phyloP scores from a whole-genome alignment of 2,329 filamentous ascomycete genomes.

The Xylaria hypoxylon region DNA sequence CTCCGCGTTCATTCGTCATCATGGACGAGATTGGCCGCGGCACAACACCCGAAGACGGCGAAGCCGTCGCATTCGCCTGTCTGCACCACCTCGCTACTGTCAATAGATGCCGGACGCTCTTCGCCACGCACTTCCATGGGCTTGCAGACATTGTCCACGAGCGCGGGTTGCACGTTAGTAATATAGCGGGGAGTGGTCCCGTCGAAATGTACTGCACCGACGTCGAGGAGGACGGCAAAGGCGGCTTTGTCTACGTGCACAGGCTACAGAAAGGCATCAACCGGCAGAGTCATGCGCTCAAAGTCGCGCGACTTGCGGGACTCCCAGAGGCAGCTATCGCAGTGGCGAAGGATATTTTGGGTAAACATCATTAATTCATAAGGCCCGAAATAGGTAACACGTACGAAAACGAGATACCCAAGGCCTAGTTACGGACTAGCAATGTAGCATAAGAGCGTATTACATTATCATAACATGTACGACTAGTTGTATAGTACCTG shows the following conservation, averaged over 20 bases:
- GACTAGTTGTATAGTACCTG: slow-evolving; percentile 7
- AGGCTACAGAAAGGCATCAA: slow-evolving; percentile 85
- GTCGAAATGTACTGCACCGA: slow-evolving; percentile 90
- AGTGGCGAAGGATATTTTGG: slow-evolving; percentile 71
- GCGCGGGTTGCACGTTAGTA: slow-evolving; percentile 55
- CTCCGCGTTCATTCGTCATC: slow-evolving; percentile 87
- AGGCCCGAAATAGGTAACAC: not conserved
- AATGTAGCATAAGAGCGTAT: slow-evolving; percentile 10
- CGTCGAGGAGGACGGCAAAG: slow-evolving; percentile 76
- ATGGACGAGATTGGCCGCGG: slow-evolving; percentile 98
- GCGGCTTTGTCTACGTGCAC: slow-evolving; percentile 88
- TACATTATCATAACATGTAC: slow-evolving; percentile 11
- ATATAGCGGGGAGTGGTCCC: slow-evolving; percentile 48
- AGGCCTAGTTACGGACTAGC: not conserved
- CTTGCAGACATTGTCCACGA: slow-evolving; percentile 80
- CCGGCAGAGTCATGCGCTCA: slow-evolving; percentile 87
- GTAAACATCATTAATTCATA: not conserved
- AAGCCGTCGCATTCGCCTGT: slow-evolving; percentile 89
- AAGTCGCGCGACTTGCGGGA: slow-evolving; percentile 90
- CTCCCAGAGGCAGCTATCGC: slow-evolving; percentile 78
- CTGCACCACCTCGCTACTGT: slow-evolving; percentile 83
- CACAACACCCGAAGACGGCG: slow-evolving; percentile 92
- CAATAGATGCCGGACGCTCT: slow-evolving; percentile 84
- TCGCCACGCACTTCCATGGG: slow-evolving; percentile 94
- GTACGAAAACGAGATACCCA: not conserved